Evolutionary conservation across 2,329 filamentous ascomycete species (phyloP), one percentile per base, ranked within the genome.

Genomic region (Aspergillus sp.): DNA sequence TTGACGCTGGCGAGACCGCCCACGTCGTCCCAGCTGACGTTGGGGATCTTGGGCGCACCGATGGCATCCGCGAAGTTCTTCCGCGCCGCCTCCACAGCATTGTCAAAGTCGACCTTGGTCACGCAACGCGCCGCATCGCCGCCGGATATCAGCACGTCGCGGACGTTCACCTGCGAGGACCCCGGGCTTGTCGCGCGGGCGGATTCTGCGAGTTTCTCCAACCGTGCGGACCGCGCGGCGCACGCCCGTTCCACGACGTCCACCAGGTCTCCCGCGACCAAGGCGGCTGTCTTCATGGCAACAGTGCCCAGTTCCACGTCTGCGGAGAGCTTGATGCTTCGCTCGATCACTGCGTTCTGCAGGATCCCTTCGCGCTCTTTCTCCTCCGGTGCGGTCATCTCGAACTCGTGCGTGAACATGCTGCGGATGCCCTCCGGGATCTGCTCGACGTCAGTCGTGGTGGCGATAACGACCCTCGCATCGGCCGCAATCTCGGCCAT

Each of bases 61-160:
- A 98, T 98, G 0, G 91, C 85, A 65, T 97, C 93, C 4, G 93
- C 91, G 64, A 98, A 98, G 68, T 96, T 97, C 76, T 96, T 96
- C 46, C 93, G 83, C 1, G 93, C 93, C 4, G 90, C 88, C 49
- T 97, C 91, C 3, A 98, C 91, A 0, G 93, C 93, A n/a, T 83
- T 72, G 46, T 95, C 89, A 54, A 97, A 91, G 66, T 98, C 93
- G 2, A 78, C 74, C 55, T 86, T 86, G 1, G 83, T 90, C 7
- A 98, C 76, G 44, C 86, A 87, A 29, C 82, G 82, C 4, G 86
- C 86, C 7, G 83, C 78, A 36, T 87, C 78, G 0, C 93, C 93
- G 29, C 93, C 93, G 1, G 93, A 83, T 6, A 97, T 75, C 50
- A 93, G 81, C n/a, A 98, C 78, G 63, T 98, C 93, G 43, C 86